These are phyloP conservation scores for Diutina rugosa DNA, from an alignment of 1,139 yeast species.

Conservation along the genomic window DNA sequence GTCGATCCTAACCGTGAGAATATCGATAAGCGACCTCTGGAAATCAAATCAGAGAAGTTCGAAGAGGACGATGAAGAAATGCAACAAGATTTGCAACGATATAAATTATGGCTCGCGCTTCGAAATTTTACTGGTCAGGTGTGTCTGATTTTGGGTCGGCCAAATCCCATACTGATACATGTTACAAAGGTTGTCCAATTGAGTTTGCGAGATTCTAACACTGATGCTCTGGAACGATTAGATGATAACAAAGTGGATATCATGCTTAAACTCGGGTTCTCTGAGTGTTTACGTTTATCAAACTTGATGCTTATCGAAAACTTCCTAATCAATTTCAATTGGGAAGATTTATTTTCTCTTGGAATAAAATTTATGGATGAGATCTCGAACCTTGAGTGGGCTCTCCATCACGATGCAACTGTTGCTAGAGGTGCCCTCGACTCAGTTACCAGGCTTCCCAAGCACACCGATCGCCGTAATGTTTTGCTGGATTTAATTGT, in stretches of 20 bases:
- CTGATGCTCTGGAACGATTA: slow-evolving; percentile 9
- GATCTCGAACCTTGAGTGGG: slow-evolving; percentile 18
- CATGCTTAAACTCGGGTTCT: slow-evolving; percentile 29
- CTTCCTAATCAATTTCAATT: slow-evolving; percentile 32
- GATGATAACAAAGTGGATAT: slow-evolving; percentile 16
- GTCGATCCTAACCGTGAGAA: slow-evolving; percentile 5
- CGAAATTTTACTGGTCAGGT: slow-evolving; percentile 34
- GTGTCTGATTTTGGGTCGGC: slow-evolving; percentile 41
- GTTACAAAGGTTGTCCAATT: slow-evolving; percentile 22
- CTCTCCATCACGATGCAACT: not conserved
- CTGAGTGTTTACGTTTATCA: slow-evolving; percentile 36
- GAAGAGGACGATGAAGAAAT: slow-evolving; percentile 10
- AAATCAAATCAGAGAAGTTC: not conserved
- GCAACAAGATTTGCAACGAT: slow-evolving; percentile 16
- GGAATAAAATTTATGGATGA: slow-evolving; percentile 30
- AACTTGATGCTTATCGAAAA: slow-evolving; percentile 41
- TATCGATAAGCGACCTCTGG: not conserved
- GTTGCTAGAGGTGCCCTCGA: slow-evolving; percentile 6
- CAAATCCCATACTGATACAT: slow-evolving; percentile 42
- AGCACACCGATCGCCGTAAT: slow-evolving; percentile 12
- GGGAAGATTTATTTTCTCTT: slow-evolving; percentile 24
- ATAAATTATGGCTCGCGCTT: slow-evolving; percentile 38
- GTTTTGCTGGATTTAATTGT: slow-evolving; percentile 31
- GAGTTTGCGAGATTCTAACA: slow-evolving; percentile 3
- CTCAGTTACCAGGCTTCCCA: slow-evolving; percentile 13